Conservation (phyloP, 2,329 filamentous ascomycete species). For the Monosporascus sp. region DNA sequence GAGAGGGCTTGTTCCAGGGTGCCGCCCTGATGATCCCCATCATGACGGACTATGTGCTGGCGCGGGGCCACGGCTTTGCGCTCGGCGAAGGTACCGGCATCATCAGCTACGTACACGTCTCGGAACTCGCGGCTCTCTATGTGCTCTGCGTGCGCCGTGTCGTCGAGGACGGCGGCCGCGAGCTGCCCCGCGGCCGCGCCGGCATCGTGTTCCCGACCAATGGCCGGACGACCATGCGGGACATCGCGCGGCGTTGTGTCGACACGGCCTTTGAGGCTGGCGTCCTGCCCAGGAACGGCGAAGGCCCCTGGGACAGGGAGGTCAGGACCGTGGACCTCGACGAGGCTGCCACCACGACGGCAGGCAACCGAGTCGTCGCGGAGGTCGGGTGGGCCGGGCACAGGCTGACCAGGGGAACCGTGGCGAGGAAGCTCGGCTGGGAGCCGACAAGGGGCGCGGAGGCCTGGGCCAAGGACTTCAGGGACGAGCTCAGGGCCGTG, state of each 20-base stretch:
- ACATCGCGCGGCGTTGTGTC: slow-evolving; percentile 5
- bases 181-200: background rate
- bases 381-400: slow-evolving; percentile 5
- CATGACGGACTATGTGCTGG: slow-evolving; percentile 14
- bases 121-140: slow-evolving; percentile 15
- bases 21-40: slow-evolving; percentile 10
- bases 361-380: slow-evolving; percentile 6
- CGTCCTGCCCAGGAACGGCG: slow-evolving; percentile 2
- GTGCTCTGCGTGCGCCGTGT: slow-evolving; percentile 7
- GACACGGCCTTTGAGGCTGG: slow-evolving; percentile 11
- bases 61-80: slow-evolving; percentile 9
- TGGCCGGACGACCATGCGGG: too few species aligned
- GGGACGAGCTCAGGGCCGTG: background rate
- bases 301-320: slow-evolving; percentile 2
- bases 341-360: slow-evolving; percentile 8
- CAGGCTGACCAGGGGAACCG: background rate
- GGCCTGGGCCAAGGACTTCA: background rate
- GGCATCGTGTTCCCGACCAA: background rate
- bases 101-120: slow-evolving; percentile 12
- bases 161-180: background rate
- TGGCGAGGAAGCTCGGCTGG: slow-evolving; percentile 1
- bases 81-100: slow-evolving; percentile 10
- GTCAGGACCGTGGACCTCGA: slow-evolving; percentile 2
- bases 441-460: background rate
- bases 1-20: slow-evolving; percentile 11